phyloP scores from a whole-genome alignment of 441 rosid species.

The Gossypium davidsonii region DNA sequence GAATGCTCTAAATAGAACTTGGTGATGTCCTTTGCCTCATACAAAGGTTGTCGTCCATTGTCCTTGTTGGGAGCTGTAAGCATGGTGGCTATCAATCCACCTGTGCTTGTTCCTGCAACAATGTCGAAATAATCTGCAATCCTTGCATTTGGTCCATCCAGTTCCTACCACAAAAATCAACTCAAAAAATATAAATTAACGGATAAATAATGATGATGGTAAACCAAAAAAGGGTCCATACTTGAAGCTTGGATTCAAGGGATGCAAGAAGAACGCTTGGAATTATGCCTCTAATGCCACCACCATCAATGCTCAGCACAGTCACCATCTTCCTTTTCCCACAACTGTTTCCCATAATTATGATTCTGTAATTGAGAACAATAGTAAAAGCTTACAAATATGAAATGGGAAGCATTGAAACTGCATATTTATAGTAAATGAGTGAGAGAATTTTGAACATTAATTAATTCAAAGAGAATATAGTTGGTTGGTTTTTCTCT shows the following conservation, averaged over 20 bases:
- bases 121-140: slow-evolving; percentile 27
- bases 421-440: not conserved
- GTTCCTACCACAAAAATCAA: slow-evolving; percentile 3
- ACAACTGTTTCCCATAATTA: not conserved
- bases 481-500: not conserved
- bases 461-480: not conserved
- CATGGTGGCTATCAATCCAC: slow-evolving; percentile 26
- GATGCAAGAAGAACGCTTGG: slow-evolving; percentile 23
- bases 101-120: slow-evolving; percentile 29
- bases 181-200: too few relatives aligned
- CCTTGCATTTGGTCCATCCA: slow-evolving; percentile 27
- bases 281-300: slow-evolving; percentile 29
- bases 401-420: not conserved
- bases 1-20: slow-evolving; percentile 36
- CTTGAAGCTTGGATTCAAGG: slow-evolving; percentile 36
- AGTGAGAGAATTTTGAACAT: not conserved
- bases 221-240: not conserved
- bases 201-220: not conserved
- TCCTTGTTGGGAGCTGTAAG: slow-evolving; percentile 22
- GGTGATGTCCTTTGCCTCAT: slow-evolving; percentile 43
- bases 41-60: slow-evolving; percentile 29
- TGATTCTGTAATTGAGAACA: not conserved
- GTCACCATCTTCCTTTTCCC: slow-evolving; percentile 17
- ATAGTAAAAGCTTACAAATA: not conserved
- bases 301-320: slow-evolving; percentile 35